Conservation (phyloP, 805 yeast species). For the Suhomyces vadensis region DNA sequence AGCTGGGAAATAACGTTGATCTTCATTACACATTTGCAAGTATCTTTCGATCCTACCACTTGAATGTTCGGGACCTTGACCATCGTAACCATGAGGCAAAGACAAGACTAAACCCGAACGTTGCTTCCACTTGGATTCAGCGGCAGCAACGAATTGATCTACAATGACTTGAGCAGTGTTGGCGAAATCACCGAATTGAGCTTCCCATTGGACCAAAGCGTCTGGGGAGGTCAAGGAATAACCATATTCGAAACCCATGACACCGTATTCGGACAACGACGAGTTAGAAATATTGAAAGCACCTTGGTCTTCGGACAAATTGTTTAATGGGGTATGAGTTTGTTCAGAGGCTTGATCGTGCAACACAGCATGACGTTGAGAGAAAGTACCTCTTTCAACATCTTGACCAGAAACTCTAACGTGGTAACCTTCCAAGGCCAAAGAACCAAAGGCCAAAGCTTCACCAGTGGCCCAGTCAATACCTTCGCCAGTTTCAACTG, state of each 20-base stretch:
- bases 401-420: slow-evolving; percentile 99
- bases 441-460: slow-evolving; percentile 94
- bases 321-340: slow-evolving; percentile 81
- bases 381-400: slow-evolving; percentile 99
- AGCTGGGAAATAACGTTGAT: slow-evolving; percentile 90
- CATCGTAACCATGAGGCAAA: slow-evolving; percentile 99
- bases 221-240: slow-evolving; percentile 97
- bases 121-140: slow-evolving; percentile 98
- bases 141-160: slow-evolving; percentile 95
- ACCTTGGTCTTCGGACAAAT: slow-evolving; percentile 78
- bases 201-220: slow-evolving; percentile 98
- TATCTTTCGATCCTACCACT: slow-evolving; percentile 97
- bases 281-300: slow-evolving; percentile 89
- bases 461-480: slow-evolving; percentile 99
- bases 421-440: slow-evolving; percentile 89
- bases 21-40: slow-evolving; percentile 93
- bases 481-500: slow-evolving; percentile 85
- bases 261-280: slow-evolving; percentile 97
- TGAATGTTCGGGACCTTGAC: slow-evolving; percentile 99
- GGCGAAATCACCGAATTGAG: slow-evolving; percentile 99
- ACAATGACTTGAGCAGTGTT: slow-evolving; percentile 97
- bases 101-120: slow-evolving; percentile 95
- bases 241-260: slow-evolving; percentile 98
- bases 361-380: slow-evolving; percentile 98
- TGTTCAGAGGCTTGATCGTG: slow-evolving; percentile 91